phyloP scores from a whole-genome alignment of 169 alveolate genomes.

The Plasmodium gallinaceum region DNA sequence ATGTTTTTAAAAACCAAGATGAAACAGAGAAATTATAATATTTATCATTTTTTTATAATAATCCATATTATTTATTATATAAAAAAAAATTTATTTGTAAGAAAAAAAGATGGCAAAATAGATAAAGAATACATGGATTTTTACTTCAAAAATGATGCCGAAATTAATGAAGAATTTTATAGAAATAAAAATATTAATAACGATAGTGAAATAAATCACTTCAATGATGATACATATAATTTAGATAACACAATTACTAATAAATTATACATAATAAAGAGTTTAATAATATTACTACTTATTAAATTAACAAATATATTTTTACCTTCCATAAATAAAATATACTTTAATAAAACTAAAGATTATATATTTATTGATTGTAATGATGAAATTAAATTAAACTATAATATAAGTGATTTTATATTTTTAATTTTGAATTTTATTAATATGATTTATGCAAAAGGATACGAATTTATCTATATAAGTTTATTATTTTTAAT shows the following conservation, averaged over 20 bases:
- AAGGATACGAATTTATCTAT: conserved; percentile 59
- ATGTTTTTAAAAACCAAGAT: conserved; percentile 5
- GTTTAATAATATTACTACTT: conserved; percentile 13
- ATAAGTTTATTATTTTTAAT: conserved; percentile 26
- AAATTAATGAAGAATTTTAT: background rate
- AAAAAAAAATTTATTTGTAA: background rate
- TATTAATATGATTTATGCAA: conserved; percentile 16
- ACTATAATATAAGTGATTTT: conserved; percentile 15
- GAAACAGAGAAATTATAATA: background rate
- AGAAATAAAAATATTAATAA: background rate
- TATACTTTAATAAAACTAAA: conserved; percentile 12
- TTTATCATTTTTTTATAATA: conserved; percentile 43
- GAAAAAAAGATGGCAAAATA: background rate
- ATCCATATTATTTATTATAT: conserved; percentile 19
- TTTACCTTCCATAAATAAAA: conserved; percentile 27
- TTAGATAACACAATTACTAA: conserved; percentile 8
- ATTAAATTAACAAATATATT: conserved; percentile 25
- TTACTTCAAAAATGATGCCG: background rate
- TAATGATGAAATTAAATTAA: conserved; percentile 12
- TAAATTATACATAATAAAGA: conserved; percentile 2
- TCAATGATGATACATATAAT: background rate
- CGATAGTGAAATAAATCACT: background rate
- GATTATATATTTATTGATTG: conserved; percentile 1
- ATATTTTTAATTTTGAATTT: conserved; percentile 6
- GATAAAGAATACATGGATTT: background rate